Conservation (phyloP, 2,329 filamentous ascomycete genomes). For the Trichoderma arundinaceum region DNA sequence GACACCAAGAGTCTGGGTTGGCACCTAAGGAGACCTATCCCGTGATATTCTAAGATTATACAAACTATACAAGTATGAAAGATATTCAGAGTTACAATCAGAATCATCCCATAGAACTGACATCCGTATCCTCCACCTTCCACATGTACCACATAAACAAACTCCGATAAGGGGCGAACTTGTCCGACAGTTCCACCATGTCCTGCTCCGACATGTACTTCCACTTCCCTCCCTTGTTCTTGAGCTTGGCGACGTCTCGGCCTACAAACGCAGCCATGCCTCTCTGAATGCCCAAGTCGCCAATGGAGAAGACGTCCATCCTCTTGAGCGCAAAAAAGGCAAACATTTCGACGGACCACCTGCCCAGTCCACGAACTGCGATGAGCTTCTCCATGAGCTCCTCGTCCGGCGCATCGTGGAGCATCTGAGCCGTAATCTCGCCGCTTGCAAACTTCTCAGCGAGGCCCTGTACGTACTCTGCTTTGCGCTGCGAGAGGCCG, state of each 20-base stretch:
- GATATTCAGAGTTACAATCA: background rate
- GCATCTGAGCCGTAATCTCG: constrained; percentile 75
- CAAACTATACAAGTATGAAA: background rate
- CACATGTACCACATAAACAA: constrained; percentile 99
- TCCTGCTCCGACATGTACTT: constrained; percentile 97
- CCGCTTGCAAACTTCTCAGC: constrained; percentile 79
- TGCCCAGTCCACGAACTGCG: constrained; percentile 83
- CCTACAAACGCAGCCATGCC: constrained; percentile 91
- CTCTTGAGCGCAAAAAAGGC: constrained; percentile 93
- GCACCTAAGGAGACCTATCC: background rate
- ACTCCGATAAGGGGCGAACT: constrained; percentile 85
- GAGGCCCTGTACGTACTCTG: constrained; percentile 89
- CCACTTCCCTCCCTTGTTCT: constrained; percentile 84
- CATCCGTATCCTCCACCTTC: constrained; percentile 80
- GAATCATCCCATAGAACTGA: constrained; percentile 61
- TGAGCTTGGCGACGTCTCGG: constrained; percentile 81
- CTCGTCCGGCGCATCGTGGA: constrained; percentile 81
- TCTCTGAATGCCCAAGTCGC: constrained; percentile 91
- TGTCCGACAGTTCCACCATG: constrained; percentile 81
- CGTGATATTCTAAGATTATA: background rate
- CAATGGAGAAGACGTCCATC: constrained; percentile 90
- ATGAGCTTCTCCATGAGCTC: constrained; percentile 82
- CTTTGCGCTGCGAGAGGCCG: constrained; percentile 91
- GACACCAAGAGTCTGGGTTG: too few relatives aligned
- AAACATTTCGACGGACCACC: constrained; percentile 98